Percentiles rank a stretch among this genome's conserved stretches.
These are phyloP conservation scores for Phytophthora boehmeriae DNA, from an alignment of 352 stramenopile genomes.

Conservation along the genomic window DNA sequence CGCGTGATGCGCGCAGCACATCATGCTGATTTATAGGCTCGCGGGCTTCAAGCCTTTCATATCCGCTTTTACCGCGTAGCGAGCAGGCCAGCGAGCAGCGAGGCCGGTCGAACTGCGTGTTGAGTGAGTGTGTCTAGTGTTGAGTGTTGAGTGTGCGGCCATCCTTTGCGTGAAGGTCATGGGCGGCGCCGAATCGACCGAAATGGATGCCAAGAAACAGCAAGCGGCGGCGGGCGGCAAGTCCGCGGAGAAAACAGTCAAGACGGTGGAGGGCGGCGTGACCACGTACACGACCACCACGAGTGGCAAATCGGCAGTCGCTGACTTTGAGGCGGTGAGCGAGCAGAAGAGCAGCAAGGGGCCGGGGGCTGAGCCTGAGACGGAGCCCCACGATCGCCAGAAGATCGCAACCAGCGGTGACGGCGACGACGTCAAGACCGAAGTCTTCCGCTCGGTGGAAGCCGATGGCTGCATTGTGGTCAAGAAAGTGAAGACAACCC, in stretches of 20 bases:
- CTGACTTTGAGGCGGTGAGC: constrained; percentile 33
- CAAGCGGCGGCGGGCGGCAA: constrained; percentile 13
- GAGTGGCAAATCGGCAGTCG: constrained; percentile 10
- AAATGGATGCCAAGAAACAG: constrained; percentile 22
- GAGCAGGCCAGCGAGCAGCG: constrained; percentile 17
- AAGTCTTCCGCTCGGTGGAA: constrained; percentile 23
- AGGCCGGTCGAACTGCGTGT: constrained; percentile 14
- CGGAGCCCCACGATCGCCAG: constrained; percentile 22
- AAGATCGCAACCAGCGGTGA: constrained; percentile 4
- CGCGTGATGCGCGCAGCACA: no score
- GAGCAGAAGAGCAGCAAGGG: constrained; percentile 21
- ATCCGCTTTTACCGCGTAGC: constrained; percentile 27
- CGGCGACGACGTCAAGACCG: constrained; percentile 23
- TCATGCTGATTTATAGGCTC: no score
- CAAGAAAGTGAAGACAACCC: constrained; percentile 28
- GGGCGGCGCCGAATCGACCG: constrained; percentile 32
- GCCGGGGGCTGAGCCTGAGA: constrained; percentile 20
- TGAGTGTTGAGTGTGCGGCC: constrained; percentile 10
- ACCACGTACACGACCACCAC: constrained; percentile 29
- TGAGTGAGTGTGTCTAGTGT: constrained; percentile 27
- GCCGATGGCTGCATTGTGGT: constrained; percentile 14
- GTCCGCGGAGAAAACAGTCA: constrained; percentile 11
- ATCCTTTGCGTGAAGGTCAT: constrained; percentile 13
- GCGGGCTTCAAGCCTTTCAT: no score
- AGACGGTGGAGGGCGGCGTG: constrained; percentile 30